Evolutionary conservation across 1,284 basidiomycete genomes (phyloP), one percentile per base, ranked within the genome.

Genomic region (Xerocomus amazonicus): DNA sequence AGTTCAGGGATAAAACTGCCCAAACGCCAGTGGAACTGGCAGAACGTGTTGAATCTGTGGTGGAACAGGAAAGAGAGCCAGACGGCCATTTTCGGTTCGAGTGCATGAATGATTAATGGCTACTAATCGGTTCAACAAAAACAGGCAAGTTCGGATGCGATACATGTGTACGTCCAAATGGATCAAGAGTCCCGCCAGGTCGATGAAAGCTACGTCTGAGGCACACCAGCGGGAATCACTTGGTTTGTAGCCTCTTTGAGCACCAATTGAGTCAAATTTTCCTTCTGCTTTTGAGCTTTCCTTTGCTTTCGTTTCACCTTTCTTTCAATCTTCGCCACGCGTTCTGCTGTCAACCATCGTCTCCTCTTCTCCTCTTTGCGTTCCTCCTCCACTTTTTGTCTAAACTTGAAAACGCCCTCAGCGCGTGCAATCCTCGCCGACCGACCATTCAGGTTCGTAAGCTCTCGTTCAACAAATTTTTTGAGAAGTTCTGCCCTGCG

Each of bases 391-490:
- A 88, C 56, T 52, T 72, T 70, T 60, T 79, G 75, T 56, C 80
- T 76, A 78, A 83, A 90, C 64, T 82, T 85, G 73, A 80, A 89
- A 27, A 76, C 74, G 44, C 84, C 88, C 60, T 90, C 87, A 12
- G 81, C 81, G 43, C 74, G 77, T 2, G 84, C 86, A 50, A 84
- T 80, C 50, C 73, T 71, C 46, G 68, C 68, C 27, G 73, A 78
- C 40, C 84, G 79, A 17, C 82, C 83, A 41, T 76, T 72, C 48
- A 83, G 61, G 51, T 80, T 66, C 50, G 71, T 69, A 55, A 81
- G 60, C 57, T 89, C 88, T 9, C 72, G 71, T 23, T 70, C 65
- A 45, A 82, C 70, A 56, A 79, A 78, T 52, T 80, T 69, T 54
- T 76, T 70, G 46, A 84, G 70, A 48, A 84, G 69, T 14, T 68